Evolutionary conservation across 2,329 filamentous ascomycete species (phyloP).

Genomic region (Diaporthe humulicola): DNA sequence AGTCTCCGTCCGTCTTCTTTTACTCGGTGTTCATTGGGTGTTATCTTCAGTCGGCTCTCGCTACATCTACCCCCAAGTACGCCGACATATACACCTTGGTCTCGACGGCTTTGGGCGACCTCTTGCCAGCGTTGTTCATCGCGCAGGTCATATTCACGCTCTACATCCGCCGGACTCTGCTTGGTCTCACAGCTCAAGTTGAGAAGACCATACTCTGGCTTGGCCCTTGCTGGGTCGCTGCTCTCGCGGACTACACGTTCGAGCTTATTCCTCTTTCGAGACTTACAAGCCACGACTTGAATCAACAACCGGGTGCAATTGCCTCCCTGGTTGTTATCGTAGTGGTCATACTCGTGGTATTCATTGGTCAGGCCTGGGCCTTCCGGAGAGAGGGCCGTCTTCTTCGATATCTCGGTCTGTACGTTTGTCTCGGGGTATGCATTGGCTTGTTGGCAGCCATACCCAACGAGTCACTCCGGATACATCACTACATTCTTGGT

Average conservation of each 20-base stretch:
- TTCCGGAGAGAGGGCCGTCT: constrained; percentile 78
- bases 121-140: constrained; percentile 78
- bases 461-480: constrained; percentile 75
- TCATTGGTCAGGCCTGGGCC: constrained; percentile 76
- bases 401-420: constrained; percentile 73
- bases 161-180: constrained; percentile 67
- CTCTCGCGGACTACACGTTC: constrained; percentile 82
- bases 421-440: constrained; percentile 65
- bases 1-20: constrained; percentile 73
- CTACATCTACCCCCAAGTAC: constrained; percentile 77
- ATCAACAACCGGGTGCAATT: constrained; percentile 77
- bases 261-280: constrained; percentile 80
- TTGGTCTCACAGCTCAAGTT: constrained; percentile 71
- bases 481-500: constrained; percentile 83
- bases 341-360: constrained; percentile 71
- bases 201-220: constrained; percentile 81
- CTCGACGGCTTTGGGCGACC: constrained; percentile 59
- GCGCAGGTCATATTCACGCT: constrained; percentile 78
- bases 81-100: constrained; percentile 74
- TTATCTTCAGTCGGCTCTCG: constrained; percentile 54
- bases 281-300: constrained; percentile 77
- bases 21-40: constrained; percentile 63
- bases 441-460: constrained; percentile 66
- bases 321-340: constrained; percentile 75
- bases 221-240: constrained; percentile 78